phyloP scores from a whole-genome alignment of 129 eudicot species.

The Dittrichia graveolens region DNA sequence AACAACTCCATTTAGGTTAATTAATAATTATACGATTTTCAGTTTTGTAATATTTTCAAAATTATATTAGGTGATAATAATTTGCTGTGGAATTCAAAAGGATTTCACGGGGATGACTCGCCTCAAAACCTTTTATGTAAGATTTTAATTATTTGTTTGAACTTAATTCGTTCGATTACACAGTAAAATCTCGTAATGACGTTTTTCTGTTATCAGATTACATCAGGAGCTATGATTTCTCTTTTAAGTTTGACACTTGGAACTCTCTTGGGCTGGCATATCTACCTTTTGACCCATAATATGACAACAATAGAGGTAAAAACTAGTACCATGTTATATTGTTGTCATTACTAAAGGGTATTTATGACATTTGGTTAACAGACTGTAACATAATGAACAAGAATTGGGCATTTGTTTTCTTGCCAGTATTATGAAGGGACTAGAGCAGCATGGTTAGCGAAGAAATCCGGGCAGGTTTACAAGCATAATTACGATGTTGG shows the following conservation, averaged over 20 bases:
- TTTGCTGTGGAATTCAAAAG: slow-evolving; percentile 50
- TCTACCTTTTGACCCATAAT: slow-evolving; percentile 64
- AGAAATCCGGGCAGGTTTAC: slow-evolving; percentile 72
- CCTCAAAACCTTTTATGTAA: slow-evolving; percentile 72
- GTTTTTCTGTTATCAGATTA: slow-evolving; percentile 42
- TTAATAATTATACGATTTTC: neutral
- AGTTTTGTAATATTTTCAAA: slow-evolving; percentile 2
- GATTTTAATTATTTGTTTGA: slow-evolving; percentile 27
- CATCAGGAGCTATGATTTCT: slow-evolving; percentile 43
- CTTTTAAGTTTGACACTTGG: slow-evolving; percentile 61
- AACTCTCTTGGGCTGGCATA: slow-evolving; percentile 73
- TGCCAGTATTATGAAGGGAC: slow-evolving; percentile 64
- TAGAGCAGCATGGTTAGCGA: slow-evolving; percentile 82
- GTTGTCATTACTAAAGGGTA: too few species aligned
- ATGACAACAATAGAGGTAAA: slow-evolving; percentile 92
- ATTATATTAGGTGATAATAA: slow-evolving; percentile 48
- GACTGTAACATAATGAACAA: too few species aligned
- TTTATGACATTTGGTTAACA: slow-evolving; percentile 13
- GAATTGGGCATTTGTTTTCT: slow-evolving; percentile 13
- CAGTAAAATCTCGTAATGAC: neutral
- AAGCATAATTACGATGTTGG: slow-evolving; percentile 77
- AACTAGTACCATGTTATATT: neutral
- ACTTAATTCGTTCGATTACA: neutral
- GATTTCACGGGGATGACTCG: slow-evolving; percentile 41
- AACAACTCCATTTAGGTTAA: neutral